A percentile compares a stretch with the other conserved stretches of the same genome.
phyloP scores from a whole-genome alignment of 257 asterid genomes.

The Coffea eugenioides region DNA sequence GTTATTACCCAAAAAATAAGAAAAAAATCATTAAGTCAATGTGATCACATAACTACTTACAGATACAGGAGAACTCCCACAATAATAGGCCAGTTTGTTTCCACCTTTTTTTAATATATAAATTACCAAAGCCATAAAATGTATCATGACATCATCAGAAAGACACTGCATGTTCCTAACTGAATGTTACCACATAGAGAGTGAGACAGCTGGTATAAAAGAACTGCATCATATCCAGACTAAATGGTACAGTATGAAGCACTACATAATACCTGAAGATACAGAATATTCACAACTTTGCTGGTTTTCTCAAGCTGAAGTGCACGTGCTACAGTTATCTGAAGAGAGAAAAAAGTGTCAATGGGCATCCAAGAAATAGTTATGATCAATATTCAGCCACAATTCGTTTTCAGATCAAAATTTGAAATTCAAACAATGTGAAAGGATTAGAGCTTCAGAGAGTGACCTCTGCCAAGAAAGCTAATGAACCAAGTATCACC shows the following conservation, averaged over 20 bases:
- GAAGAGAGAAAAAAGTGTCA: constrained; percentile 15
- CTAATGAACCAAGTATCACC: constrained; percentile 33
- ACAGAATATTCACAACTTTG: constrained; percentile 36
- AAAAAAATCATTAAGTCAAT: neutral
- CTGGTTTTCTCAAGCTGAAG: constrained; percentile 47
- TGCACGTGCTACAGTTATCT: constrained; percentile 43
- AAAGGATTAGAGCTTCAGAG: constrained; percentile 9
- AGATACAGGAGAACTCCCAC: neutral
- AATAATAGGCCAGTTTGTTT: neutral
- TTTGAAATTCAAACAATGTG: neutral
- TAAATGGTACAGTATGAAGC: neutral
- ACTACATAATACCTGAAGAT: constrained; percentile 29
- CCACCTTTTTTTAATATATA: neutral
- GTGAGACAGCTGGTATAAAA: neutral
- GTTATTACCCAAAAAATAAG: no score
- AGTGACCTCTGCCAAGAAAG: constrained; percentile 44
- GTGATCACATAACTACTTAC: neutral
- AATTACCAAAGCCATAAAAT: neutral
- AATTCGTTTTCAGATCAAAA: neutral
- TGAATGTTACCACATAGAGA: neutral
- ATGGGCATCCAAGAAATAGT: neutral
- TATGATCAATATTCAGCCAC: neutral
- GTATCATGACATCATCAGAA: neutral
- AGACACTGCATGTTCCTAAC: neutral
- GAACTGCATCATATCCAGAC: neutral